phyloP scores from a whole-genome alignment of 176 grass and related monocot species.

The maize (Zea mays) region Zm-B73-REFERENCE-NAM-5.0 NC_050097.1:4906001-4906500 shows the following conservation, averaged over 20 bases:
- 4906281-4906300: constrained; percentile 39
- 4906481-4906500: constrained; percentile 29
- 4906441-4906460: constrained; percentile 33
- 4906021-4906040: constrained; percentile 66
- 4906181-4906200: constrained; percentile 48
- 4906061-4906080: constrained; percentile 77
- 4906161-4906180: constrained; percentile 42
- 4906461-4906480: neutral
- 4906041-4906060: constrained; percentile 57
- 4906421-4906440: constrained; percentile 7
- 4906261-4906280: constrained; percentile 51
- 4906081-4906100: constrained; percentile 70
- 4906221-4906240: constrained; percentile 22
- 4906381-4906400: constrained; percentile 35
- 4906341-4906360: constrained; percentile 37
- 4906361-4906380: constrained; percentile 28
- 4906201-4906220: constrained; percentile 21
- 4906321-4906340: neutral
- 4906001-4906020: constrained; percentile 62
- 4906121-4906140: constrained; percentile 62
- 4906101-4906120: constrained; percentile 33
- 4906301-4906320: constrained; percentile 10
- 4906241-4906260: constrained; percentile 42
- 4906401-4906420: constrained; percentile 19
- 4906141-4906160: constrained; percentile 63